A percentile compares a stretch with the other conserved stretches of the same genome.
phyloP scores from a whole-genome alignment of 495 filamentous ascomycete species.

The Chaetomium tenue region DNA sequence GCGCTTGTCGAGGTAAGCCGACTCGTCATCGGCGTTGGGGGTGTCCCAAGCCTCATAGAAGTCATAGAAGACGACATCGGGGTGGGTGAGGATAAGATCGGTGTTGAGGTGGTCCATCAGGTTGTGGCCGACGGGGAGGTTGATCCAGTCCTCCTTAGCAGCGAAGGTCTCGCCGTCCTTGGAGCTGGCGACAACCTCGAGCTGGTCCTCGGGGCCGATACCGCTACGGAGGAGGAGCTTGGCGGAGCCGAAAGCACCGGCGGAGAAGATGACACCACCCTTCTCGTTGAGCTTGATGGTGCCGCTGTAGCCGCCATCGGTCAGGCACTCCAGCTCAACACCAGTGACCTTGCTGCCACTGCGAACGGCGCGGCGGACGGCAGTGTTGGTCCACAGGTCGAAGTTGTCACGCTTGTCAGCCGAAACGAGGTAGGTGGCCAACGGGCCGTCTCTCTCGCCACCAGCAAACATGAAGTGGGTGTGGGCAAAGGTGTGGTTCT shows the following conservation, averaged over 20 bases:
- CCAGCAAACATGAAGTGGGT: constrained; percentile 67
- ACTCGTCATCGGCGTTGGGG: constrained; percentile 38
- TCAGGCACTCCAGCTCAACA: constrained; percentile 62
- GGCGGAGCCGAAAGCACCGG: constrained; percentile 69
- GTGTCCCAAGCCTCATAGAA: constrained; percentile 60
- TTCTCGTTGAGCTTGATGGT: constrained; percentile 57
- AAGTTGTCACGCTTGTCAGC: constrained; percentile 62
- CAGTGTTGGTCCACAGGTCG: constrained; percentile 60
- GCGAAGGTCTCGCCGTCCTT: constrained; percentile 53
- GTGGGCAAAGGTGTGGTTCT: constrained; percentile 64
- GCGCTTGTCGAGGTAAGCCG: constrained; percentile 45
- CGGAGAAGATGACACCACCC: constrained; percentile 66
- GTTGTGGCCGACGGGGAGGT: constrained; percentile 72
- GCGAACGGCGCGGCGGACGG: constrained; percentile 63
- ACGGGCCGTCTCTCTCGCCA: constrained; percentile 67
- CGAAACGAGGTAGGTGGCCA: constrained; percentile 69
- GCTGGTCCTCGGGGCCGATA: constrained; percentile 62
- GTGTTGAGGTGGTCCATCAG: constrained; percentile 72
- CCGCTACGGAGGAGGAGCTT: constrained; percentile 64
- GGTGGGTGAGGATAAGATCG: constrained; percentile 61
- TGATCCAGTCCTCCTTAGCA: constrained; percentile 57
- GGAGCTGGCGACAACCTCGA: constrained; percentile 54
- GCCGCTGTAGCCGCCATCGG: constrained; percentile 54
- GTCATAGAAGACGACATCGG: constrained; percentile 62
- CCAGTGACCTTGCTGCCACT: constrained; percentile 61